Base-by-base conservation (phyloP, 345 rosid genomes). In the Boechera stricta region DNA sequence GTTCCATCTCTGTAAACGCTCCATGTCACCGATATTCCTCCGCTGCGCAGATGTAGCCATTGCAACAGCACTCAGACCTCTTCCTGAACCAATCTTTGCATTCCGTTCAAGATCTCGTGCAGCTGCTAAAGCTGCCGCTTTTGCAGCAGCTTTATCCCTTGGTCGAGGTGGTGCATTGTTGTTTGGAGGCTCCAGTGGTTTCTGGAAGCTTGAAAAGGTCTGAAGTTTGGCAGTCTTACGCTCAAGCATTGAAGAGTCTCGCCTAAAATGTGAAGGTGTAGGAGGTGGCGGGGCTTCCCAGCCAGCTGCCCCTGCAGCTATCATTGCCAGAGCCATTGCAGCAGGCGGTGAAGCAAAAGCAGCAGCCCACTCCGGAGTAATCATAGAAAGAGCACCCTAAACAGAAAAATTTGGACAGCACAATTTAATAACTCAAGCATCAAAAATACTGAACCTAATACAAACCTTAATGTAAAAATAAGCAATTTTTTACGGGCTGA, bases 271-370 rank as follows among this genome's bases (percentile, higher is more conserved):
- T 72, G 89, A 15, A 55, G 76, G 67, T 62, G 92, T 62, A 57
- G 86, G 73, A 38, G 97, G 94, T 82, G 92, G 85, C 0, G 92
- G 86, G 59, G 86, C 72, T 58, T 94, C 99, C 72, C 85, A 87
- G 67, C 99, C 99, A 44, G 97, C 87, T 83, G 99, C 97, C 59
- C 99, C 99, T 42, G 99, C 99, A 80, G 99, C 97, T 84, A 96
- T 96, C 98, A 96, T 96, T 55, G 99, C 97, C 85, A 96, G 83
- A 31, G 99, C 98, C 99, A 96, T 88, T 63, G 99, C 94, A 82
- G 99, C 96, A 68, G 99, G 99, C 55, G 99, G 99, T 70, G 99
- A 96, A 36, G 98, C 99, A 87, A 96, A 96, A 69, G 99, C 98
- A 84, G 98, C 97, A 60, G 96, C 98, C 99, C 99, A 96, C 76